Percentiles rank a stretch among this genome's conserved stretches.
Evolutionary conservation across 306 rosid species (phyloP).

Genomic region (Senna tora): DNA sequence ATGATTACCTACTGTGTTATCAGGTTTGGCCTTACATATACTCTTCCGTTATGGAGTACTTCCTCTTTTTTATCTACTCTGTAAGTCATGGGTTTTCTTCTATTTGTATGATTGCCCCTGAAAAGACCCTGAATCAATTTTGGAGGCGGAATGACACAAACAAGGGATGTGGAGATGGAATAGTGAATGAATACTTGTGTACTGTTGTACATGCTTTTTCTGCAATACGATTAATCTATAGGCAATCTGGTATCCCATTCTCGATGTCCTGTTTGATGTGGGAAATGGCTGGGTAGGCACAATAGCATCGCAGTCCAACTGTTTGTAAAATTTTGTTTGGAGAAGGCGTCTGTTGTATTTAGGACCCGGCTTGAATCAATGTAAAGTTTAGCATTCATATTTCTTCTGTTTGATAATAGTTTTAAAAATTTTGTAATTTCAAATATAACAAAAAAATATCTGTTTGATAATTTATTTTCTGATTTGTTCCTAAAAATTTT

Average conservation of each 20-base stretch:
- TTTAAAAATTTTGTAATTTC: too few species aligned
- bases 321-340: too few species aligned
- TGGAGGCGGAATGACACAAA: conserved; percentile 2
- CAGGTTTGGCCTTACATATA: conserved; percentile 34
- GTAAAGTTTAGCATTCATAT: too few species aligned
- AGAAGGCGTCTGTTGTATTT: too few species aligned
- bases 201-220: conserved; percentile 39
- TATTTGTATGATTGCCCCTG: conserved; percentile 20
- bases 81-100: conserved; percentile 20
- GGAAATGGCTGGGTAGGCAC: background rate
- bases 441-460: too few species aligned
- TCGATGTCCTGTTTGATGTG: conserved; percentile 3
- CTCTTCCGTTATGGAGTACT: conserved; percentile 23
- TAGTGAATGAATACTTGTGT: conserved; percentile 5
- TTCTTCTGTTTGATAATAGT: too few species aligned
- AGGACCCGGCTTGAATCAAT: too few species aligned
- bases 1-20: conserved; percentile 2
- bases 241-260: background rate
- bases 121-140: background rate
- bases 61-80: background rate
- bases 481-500: too few species aligned
- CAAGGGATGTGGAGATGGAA: conserved; percentile 16
- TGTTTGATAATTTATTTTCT: too few species aligned
- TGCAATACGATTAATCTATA: conserved; percentile 2
- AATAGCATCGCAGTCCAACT: too few species aligned